Conservation (phyloP, 2,329 filamentous ascomycete species). For the Macrophomina tecta region DNA sequence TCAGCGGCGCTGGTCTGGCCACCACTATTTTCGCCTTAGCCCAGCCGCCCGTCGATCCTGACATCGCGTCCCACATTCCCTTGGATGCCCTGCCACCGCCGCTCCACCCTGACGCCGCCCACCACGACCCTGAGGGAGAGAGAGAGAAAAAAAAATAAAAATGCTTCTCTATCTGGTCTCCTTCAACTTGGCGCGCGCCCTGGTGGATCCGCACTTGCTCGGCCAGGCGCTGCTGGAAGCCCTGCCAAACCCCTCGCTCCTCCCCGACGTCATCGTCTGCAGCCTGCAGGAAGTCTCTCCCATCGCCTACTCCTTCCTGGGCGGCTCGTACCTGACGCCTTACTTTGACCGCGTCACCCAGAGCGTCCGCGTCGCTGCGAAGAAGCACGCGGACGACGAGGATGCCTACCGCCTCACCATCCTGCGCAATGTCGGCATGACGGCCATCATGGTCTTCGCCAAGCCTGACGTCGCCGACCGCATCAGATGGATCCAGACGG, state of each 20-base stretch:
- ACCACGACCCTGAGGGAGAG: constrained; percentile 1
- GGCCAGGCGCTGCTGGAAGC: constrained; percentile 43
- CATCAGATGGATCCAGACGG: constrained; percentile 73
- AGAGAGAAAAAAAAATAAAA: background rate
- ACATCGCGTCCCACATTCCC: constrained; percentile 21
- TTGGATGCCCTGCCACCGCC: constrained; percentile 33
- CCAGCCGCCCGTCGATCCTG: background rate
- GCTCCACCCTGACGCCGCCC: constrained; percentile 57
- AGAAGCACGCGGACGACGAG: constrained; percentile 48
- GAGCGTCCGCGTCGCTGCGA: constrained; percentile 73
- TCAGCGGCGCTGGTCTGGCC: background rate
- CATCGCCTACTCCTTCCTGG: constrained; percentile 82
- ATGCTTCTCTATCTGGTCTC: constrained; percentile 73
- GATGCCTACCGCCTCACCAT: constrained; percentile 72
- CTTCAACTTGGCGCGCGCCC: constrained; percentile 82
- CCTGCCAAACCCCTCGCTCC: constrained; percentile 50
- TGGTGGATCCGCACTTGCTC: constrained; percentile 75
- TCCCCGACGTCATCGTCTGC: constrained; percentile 71
- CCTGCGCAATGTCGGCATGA: constrained; percentile 83
- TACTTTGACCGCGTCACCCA: constrained; percentile 76
- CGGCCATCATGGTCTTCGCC: constrained; percentile 84
- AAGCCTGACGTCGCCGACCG: constrained; percentile 63
- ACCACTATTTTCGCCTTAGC: background rate
- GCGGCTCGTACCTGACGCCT: constrained; percentile 75
- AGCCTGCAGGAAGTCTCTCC: constrained; percentile 89